Conservation (phyloP, 495 filamentous ascomycete species). For the Penicillium canescens region DNA sequence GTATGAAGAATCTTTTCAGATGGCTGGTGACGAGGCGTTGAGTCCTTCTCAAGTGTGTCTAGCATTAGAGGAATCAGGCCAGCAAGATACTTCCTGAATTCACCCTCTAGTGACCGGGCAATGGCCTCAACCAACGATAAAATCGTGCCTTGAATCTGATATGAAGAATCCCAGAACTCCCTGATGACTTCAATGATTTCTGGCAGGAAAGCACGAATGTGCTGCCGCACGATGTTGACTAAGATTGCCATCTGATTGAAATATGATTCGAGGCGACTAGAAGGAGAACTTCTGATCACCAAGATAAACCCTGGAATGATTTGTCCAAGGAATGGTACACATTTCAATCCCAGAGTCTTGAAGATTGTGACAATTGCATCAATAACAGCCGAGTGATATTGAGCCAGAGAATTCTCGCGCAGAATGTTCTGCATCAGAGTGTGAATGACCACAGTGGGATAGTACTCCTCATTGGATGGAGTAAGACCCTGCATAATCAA, state of each 20-base stretch:
- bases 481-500: constrained; percentile 98
- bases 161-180: constrained; percentile 78
- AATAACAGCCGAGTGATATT: constrained; percentile 93
- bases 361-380: constrained; percentile 99
- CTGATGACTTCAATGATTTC: constrained; percentile 80
- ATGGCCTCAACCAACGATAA: constrained; percentile 89
- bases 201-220: constrained; percentile 85
- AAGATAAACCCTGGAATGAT: constrained; percentile 91
- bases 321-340: constrained; percentile 86
- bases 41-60: constrained; percentile 83
- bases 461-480: constrained; percentile 96
- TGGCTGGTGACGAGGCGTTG: constrained; percentile 66
- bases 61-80: constrained; percentile 89
- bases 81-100: constrained; percentile 95
- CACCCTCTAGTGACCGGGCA: constrained; percentile 87
- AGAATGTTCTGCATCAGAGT: constrained; percentile 84
- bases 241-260: constrained; percentile 94
- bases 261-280: constrained; percentile 81
- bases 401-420: constrained; percentile 80
- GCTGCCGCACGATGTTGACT: constrained; percentile 92
- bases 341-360: constrained; percentile 90
- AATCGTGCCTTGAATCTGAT: constrained; percentile 84
- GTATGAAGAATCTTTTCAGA: constrained; percentile 92
- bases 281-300: constrained; percentile 76
- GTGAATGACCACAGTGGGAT: constrained; percentile 96